Evolutionary conservation across 805 yeast genomes (phyloP).

Genomic region (Ogataea allantospora): DNA sequence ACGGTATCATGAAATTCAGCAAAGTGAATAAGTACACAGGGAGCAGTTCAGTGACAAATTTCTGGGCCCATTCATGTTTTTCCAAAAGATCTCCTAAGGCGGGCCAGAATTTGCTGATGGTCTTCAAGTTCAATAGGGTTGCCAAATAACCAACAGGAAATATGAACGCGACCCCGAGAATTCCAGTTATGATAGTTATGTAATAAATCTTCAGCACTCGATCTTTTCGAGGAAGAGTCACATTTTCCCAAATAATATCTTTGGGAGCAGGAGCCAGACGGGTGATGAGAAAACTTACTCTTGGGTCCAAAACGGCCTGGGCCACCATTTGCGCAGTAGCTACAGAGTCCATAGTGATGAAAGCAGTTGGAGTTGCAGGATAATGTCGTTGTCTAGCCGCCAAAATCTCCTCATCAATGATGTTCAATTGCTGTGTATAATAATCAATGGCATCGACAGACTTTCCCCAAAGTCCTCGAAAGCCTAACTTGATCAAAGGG

Average conservation of each 20-base stretch:
- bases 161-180: conserved; percentile 69
- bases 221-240: conserved; percentile 75
- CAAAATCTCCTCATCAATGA: conserved; percentile 66
- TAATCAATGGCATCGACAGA: conserved; percentile 79
- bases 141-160: conserved; percentile 86
- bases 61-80: conserved; percentile 67
- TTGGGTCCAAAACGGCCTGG: conserved; percentile 90
- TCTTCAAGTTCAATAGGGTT: conserved; percentile 71
- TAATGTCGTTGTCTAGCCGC: conserved; percentile 66
- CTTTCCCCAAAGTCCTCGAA: conserved; percentile 62
- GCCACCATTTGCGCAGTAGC: conserved; percentile 97
- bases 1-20: conserved; percentile 81
- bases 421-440: conserved; percentile 64
- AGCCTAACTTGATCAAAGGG: conserved; percentile 63
- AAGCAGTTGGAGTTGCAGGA: conserved; percentile 86
- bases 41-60: conserved; percentile 79
- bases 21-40: conserved; percentile 91
- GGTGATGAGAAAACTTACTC: conserved; percentile 79
- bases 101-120: conserved; percentile 82
- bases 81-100: conserved; percentile 66
- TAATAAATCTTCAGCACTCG: conserved; percentile 61
- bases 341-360: conserved; percentile 91
- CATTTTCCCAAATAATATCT: conserved; percentile 90
- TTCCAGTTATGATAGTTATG: conserved; percentile 65
- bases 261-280: conserved; percentile 93